Evolutionary conservation across 2,329 filamentous ascomycete genomes (phyloP), one percentile per base, ranked within the genome.

Genomic region (Lasiodiplodia hormozganensis): DNA sequence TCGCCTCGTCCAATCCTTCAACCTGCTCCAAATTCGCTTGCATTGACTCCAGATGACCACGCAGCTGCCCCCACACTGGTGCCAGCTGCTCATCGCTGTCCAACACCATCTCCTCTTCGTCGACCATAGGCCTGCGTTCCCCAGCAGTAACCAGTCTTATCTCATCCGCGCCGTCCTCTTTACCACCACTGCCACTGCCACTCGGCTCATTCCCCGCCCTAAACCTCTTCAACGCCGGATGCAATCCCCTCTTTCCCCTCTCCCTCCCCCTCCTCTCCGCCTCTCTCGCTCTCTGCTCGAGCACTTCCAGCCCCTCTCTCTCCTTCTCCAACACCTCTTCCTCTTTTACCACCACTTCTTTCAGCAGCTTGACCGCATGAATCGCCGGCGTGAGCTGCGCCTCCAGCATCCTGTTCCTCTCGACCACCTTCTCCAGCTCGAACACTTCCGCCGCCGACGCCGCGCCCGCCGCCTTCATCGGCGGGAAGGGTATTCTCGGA

Each of bases 401-500:
- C 74, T 91, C 86, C 31, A 90, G 77, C 78, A 68, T 83, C 80
- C 72, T 73, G 70, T 87, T 87, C n/a, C 85, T 85, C 72, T 89
- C 86, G 10, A 90, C 80, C 16, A 89, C 85, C 72, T 84, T 86
- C 75, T 92, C 90, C 71, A 89, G 89, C 73, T 91, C 85, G 57
- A 93, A 86, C 62, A 87, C 83, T 8, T 47, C 60, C n/a, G 21
- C 43, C 12, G 25, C 58, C 18, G 83, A 81, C 8, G 80, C 83
- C 65, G 78, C 78, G 53, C 79, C 78, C 2, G 80, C 83, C 65
- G 78, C 78, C 52, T 79, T 79, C 2, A 85, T 82, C 0, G 87
- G 88, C 1, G 90, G 90, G 74, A 93, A 92, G n/a, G 89, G 89
- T 64, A 91, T 82, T 40, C 84, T 85, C 18, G 82, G 78, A 6